These are phyloP conservation scores for Ascochyta lentis DNA, from an alignment of 2,329 filamentous ascomycete species.

Conservation along the genomic window DNA sequence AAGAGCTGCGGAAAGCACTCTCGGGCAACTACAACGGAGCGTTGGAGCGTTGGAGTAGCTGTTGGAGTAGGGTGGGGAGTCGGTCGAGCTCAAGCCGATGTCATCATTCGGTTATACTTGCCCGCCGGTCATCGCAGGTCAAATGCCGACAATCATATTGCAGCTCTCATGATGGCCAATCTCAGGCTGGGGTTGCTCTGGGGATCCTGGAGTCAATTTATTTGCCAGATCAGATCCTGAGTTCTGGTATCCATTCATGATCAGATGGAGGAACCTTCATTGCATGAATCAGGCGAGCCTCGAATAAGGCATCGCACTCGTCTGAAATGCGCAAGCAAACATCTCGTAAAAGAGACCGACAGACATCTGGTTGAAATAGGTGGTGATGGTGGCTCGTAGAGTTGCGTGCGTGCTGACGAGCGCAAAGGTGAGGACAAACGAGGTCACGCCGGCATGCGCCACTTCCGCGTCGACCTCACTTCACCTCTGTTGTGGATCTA, in stretches of 20 bases:
- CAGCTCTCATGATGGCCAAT: background rate
- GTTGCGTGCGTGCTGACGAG: background rate
- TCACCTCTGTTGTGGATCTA: background rate
- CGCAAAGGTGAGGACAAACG: background rate
- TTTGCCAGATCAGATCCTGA: background rate
- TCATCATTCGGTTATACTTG: conserved; percentile 9
- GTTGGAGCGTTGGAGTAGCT: conserved; percentile 9
- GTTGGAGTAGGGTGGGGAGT: conserved; percentile 8
- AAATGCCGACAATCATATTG: conserved; percentile 3
- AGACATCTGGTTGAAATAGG: no score
- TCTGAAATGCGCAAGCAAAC: no score
- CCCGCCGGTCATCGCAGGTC: background rate
- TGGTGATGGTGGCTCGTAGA: background rate
- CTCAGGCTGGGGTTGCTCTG: background rate
- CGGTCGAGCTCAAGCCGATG: conserved; percentile 1
- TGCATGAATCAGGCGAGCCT: no score
- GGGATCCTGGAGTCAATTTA: background rate
- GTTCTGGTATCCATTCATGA: no score
- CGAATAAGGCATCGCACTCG: no score
- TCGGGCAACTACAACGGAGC: background rate
- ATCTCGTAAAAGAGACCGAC: no score
- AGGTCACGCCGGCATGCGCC: conserved; percentile 9
- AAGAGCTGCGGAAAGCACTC: no score
- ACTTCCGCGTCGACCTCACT: conserved; percentile 5
- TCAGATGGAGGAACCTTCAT: no score